These are phyloP conservation scores for Rutidosis leptorrhynchoides DNA, from an alignment of 129 eudicot genomes.

Conservation along the genomic window DNA sequence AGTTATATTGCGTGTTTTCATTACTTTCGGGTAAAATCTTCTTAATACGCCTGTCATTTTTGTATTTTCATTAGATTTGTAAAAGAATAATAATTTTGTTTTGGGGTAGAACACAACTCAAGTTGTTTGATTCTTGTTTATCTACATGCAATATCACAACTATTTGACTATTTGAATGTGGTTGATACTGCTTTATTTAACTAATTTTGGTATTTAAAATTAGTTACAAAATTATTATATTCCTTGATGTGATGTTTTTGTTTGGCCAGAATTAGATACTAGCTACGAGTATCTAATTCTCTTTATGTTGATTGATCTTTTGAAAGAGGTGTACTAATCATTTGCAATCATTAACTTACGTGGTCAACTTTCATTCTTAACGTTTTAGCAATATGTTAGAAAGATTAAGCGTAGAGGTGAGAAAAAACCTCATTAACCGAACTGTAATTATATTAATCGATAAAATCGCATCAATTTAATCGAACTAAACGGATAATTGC, in stretches of 20 bases:
- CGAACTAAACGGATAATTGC: no score
- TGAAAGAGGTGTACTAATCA: constrained; percentile 3
- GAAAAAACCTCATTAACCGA: no score
- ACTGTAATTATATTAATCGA: no score
- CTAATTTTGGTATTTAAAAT: neutral
- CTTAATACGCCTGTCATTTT: neutral
- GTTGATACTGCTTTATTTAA: no score
- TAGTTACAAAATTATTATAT: neutral
- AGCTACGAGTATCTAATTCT: neutral
- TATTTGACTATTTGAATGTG: neutral
- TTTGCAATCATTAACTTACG: constrained; percentile 29
- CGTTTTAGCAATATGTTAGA: neutral
- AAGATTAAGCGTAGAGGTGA: no score
- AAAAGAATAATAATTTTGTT: constrained; percentile 8
- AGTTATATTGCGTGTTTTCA: constrained; percentile 6
- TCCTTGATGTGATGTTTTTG: neutral
- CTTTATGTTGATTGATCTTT: no score
- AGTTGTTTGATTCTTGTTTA: neutral
- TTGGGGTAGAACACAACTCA: constrained; percentile 1
- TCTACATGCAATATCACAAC: no score
- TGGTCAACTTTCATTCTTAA: constrained; percentile 17
- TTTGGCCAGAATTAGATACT: constrained; percentile 1
- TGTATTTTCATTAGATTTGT: constrained; percentile 13
- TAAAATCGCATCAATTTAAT: no score
- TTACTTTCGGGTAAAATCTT: constrained; percentile 28